These are phyloP conservation scores for Agmasoma carcini DNA, from an alignment of 371 early-diverging fungal species.

Conservation along the genomic window DNA sequence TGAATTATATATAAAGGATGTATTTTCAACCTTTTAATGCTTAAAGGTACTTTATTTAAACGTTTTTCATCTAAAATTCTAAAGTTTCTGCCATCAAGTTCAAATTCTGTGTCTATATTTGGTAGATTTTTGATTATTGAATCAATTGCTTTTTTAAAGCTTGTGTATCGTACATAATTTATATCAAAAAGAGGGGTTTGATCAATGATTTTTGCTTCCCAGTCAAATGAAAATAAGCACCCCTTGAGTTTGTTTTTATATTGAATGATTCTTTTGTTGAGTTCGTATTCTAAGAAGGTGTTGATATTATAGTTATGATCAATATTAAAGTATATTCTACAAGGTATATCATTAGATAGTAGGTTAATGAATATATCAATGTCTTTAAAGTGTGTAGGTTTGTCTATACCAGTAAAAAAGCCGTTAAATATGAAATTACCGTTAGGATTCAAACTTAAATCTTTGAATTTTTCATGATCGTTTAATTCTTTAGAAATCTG, in stretches of 20 bases:
- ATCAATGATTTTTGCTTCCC: conserved; percentile 12
- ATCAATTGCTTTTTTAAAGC: conserved; percentile 9
- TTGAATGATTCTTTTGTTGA: conserved; percentile 11
- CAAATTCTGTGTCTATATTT: neutral
- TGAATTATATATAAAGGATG: conserved; percentile 38
- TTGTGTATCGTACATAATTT: neutral
- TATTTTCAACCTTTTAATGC: conserved; percentile 25
- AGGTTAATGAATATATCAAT: conserved; percentile 7
- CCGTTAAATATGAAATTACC: neutral
- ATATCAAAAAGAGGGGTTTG: conserved; percentile 18
- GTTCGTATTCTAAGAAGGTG: conserved; percentile 26
- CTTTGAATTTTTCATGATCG: neutral
- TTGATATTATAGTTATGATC: neutral
- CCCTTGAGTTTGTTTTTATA: conserved; percentile 8
- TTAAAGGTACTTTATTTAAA: conserved; percentile 19
- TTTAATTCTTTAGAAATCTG: neutral
- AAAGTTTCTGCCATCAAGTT: conserved; percentile 3
- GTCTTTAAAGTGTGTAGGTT: neutral
- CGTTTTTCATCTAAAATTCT: conserved; percentile 20
- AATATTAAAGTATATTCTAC: conserved; percentile 33
- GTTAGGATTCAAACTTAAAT: neutral
- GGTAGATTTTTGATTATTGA: neutral
- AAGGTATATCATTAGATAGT: conserved; percentile 6
- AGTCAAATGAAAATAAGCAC: conserved; percentile 23
- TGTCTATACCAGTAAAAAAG: neutral